phyloP scores from a whole-genome alignment of 1,284 basidiomycete species.

The Malassezia japonica region DNA sequence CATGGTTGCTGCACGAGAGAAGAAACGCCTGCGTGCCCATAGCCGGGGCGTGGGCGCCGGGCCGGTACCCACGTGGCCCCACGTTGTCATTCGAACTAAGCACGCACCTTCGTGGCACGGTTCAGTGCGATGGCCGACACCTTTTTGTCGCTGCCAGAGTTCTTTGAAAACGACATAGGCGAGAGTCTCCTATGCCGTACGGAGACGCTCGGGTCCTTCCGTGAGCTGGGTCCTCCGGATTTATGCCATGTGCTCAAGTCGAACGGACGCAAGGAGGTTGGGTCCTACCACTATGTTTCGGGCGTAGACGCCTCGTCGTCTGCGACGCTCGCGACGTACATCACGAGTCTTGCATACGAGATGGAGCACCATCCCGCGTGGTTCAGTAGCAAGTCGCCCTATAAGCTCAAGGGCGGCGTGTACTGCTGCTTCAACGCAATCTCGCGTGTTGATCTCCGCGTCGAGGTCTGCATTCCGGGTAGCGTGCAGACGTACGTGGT shows the following conservation, averaged over 20 bases:
- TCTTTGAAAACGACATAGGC: slow-evolving; percentile 70
- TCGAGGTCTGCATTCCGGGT: slow-evolving; percentile 96
- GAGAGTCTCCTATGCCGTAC: slow-evolving; percentile 82
- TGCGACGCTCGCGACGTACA: slow-evolving; percentile 90
- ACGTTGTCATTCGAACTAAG: neutral
- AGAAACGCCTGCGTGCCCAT: neutral
- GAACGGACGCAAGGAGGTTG: slow-evolving; percentile 57
- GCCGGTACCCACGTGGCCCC: slow-evolving; percentile 10
- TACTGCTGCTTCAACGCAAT: slow-evolving; percentile 99
- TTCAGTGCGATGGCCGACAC: slow-evolving; percentile 34
- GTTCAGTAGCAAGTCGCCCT: slow-evolving; percentile 64
- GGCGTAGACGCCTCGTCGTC: slow-evolving; percentile 95
- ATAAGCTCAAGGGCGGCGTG: slow-evolving; percentile 86
- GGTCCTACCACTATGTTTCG: slow-evolving; percentile 56
- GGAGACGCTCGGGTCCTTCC: slow-evolving; percentile 82
- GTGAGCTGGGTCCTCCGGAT: slow-evolving; percentile 93
- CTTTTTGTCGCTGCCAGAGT: slow-evolving; percentile 43
- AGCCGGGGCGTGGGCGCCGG: neutral
- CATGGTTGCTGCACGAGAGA: slow-evolving; percentile 20
- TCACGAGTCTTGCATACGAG: slow-evolving; percentile 90
- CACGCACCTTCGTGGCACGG: neutral
- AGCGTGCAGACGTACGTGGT: slow-evolving; percentile 90
- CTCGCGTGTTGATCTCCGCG: slow-evolving; percentile 86
- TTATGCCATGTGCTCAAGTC: slow-evolving; percentile 85
- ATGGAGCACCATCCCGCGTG: slow-evolving; percentile 84